Evolutionary conservation across 495 filamentous ascomycete genomes (phyloP).

Genomic region (Aspergillus egyptiacus): DNA sequence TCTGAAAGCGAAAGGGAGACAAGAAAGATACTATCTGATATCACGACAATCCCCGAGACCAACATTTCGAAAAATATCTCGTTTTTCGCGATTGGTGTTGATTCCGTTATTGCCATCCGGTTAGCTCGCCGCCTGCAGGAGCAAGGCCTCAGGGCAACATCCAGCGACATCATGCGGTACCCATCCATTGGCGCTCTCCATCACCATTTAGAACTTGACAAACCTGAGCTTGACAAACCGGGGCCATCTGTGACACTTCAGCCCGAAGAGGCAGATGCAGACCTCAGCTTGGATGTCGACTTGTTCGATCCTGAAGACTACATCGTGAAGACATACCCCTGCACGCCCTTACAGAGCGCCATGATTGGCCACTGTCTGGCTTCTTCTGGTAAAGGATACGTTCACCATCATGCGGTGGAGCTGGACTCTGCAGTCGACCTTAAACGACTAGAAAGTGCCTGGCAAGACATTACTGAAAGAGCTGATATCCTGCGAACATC

Average conservation of each 20-base stretch:
- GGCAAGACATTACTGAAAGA: background rate
- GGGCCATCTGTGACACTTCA: background rate
- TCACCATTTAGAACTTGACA: too few relatives aligned
- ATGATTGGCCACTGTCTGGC: slow-evolving; percentile 25
- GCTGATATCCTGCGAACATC: slow-evolving; percentile 21
- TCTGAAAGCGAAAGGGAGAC: background rate
- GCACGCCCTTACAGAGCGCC: slow-evolving; percentile 26
- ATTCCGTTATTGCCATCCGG: background rate
- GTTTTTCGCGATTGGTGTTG: slow-evolving; percentile 1
- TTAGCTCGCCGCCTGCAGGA: slow-evolving; percentile 11
- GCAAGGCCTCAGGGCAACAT: slow-evolving; percentile 18
- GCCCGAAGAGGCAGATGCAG: background rate
- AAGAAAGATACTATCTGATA: background rate
- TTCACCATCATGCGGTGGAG: slow-evolving; percentile 21
- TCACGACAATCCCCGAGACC: background rate
- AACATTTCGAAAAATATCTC: background rate
- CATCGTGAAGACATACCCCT: slow-evolving; percentile 16
- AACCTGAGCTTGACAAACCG: too few relatives aligned
- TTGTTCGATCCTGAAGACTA: slow-evolving; percentile 5
- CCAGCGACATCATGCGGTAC: slow-evolving; percentile 24
- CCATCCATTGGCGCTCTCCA: slow-evolving; percentile 19
- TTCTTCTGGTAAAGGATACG: slow-evolving; percentile 20
- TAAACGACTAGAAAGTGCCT: background rate
- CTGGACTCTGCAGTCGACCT: slow-evolving; percentile 5
- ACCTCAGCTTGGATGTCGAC: background rate